phyloP scores from a whole-genome alignment of 1,139 yeast species.

The Tardiomyces digboiensis region DNA sequence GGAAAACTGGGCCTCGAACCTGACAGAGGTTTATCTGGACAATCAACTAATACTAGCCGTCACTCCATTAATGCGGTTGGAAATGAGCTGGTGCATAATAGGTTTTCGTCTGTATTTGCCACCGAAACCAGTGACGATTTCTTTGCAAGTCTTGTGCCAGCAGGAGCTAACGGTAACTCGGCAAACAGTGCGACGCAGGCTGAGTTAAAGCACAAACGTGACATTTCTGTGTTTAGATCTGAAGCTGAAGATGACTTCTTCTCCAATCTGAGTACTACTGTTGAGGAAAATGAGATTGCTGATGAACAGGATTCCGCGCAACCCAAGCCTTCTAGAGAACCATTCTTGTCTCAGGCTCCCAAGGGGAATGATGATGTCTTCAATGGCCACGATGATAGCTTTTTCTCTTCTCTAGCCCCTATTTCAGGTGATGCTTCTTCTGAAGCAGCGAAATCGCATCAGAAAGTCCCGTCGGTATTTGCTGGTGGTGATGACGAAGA shows the following conservation, averaged over 20 bases:
- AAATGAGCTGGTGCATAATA: slow-evolving; percentile 1
- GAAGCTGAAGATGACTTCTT: slow-evolving; percentile 15
- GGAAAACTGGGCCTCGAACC: too few relatives aligned
- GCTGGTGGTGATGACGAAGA: background rate
- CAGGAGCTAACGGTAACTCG: background rate
- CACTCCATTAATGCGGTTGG: slow-evolving; percentile 3
- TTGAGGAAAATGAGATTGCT: background rate
- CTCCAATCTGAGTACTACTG: slow-evolving; percentile 5
- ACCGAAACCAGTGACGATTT: background rate
- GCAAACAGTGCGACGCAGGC: background rate
- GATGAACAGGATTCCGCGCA: too few relatives aligned
- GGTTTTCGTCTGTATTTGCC: background rate
- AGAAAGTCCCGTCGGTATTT: background rate
- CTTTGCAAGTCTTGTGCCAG: background rate
- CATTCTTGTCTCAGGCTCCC: too few relatives aligned
- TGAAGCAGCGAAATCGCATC: slow-evolving; percentile 4
- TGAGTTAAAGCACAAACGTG: slow-evolving; percentile 8
- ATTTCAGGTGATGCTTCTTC: too few relatives aligned
- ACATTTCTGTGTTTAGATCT: slow-evolving; percentile 13
- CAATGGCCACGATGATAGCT: background rate
- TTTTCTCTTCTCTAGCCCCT: background rate
- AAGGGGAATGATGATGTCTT: background rate
- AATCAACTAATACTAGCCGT: too few relatives aligned
- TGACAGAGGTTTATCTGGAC: too few relatives aligned
- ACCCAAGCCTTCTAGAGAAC: too few relatives aligned